These are phyloP conservation scores for Pseudozyma hubeiensis DNA, from an alignment of 1,284 basidiomycete genomes.

Conservation along the genomic window DNA sequence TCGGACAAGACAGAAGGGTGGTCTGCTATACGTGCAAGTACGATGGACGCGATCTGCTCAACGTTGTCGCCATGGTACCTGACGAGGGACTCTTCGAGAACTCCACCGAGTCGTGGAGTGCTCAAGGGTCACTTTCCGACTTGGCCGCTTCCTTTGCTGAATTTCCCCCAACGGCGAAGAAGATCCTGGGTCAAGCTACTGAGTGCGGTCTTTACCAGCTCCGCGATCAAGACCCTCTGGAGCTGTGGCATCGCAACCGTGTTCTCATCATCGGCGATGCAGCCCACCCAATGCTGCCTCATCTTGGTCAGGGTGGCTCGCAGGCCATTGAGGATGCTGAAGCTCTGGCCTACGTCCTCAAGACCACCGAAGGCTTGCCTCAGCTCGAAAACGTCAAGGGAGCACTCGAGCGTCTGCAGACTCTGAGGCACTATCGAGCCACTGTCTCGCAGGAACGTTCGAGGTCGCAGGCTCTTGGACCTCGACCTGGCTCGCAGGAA, in stretches of 20 bases:
- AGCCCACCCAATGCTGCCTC: slow-evolving; percentile 58
- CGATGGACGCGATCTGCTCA: slow-evolving; percentile 7
- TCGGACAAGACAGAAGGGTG: slow-evolving; percentile 61
- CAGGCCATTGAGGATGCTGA: slow-evolving; percentile 42
- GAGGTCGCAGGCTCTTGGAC: slow-evolving; percentile 47
- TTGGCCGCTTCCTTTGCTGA: slow-evolving; percentile 55
- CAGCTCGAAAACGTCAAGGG: slow-evolving; percentile 19
- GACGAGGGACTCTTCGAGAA: slow-evolving; percentile 58
- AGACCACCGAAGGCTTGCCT: neutral
- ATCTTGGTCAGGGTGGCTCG: slow-evolving; percentile 35
- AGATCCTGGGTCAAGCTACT: slow-evolving; percentile 73
- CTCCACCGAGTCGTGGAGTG: slow-evolving; percentile 61
- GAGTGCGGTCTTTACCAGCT: slow-evolving; percentile 65
- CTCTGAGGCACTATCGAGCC: slow-evolving; percentile 56
- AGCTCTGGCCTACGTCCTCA: slow-evolving; percentile 29
- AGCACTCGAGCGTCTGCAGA: slow-evolving; percentile 46
- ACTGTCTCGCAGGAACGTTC: slow-evolving; percentile 58
- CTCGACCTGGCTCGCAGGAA: slow-evolving; percentile 15
- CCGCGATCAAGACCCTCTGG: slow-evolving; percentile 62
- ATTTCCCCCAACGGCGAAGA: slow-evolving; percentile 59
- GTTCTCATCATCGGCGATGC: slow-evolving; percentile 67
- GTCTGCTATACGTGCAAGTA: slow-evolving; percentile 35
- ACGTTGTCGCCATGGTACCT: slow-evolving; percentile 37
- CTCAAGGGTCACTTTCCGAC: slow-evolving; percentile 42
- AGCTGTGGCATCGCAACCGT: slow-evolving; percentile 56